Percentiles rank a stretch among this genome's conserved stretches.
These are phyloP conservation scores for Incumbomyces lentus DNA, from an alignment of 2,329 filamentous ascomycete species.

Conservation along the genomic window DNA sequence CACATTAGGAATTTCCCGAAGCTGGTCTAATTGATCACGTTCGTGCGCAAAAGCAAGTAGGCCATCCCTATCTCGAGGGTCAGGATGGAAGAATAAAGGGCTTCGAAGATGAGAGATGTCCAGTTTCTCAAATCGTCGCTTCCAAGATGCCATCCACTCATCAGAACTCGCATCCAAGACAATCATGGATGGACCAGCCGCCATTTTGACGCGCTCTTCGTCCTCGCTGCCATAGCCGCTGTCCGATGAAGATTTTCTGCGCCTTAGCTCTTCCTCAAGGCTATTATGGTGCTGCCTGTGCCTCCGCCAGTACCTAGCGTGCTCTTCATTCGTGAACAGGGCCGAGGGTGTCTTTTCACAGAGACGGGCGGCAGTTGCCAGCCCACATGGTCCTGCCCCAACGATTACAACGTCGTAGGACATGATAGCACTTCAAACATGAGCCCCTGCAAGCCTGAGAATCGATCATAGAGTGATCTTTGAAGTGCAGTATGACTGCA, in stretches of 20 bases:
- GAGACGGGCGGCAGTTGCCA: conserved; percentile 62
- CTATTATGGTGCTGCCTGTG: conserved; percentile 11
- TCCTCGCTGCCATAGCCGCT: conserved; percentile 1
- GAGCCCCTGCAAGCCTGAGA: no score
- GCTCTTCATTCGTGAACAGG: conserved; percentile 74
- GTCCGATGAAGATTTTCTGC: not conserved
- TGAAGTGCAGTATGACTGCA: no score
- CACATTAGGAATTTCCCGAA: conserved; percentile 61
- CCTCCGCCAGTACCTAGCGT: conserved; percentile 52
- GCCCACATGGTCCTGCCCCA: conserved; percentile 64
- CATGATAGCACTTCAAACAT: conserved; percentile 7
- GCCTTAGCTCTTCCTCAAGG: conserved; percentile 11
- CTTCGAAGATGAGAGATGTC: conserved; percentile 63
- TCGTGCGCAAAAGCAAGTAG: conserved; percentile 59
- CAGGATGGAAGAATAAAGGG: conserved; percentile 75
- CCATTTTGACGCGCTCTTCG: not conserved
- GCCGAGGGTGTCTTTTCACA: conserved; percentile 64
- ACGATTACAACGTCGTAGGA: conserved; percentile 56
- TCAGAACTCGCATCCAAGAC: conserved; percentile 57
- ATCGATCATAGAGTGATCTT: no score
- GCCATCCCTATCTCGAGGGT: conserved; percentile 64
- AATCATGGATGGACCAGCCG: conserved; percentile 37
- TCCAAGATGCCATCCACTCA: conserved; percentile 62
- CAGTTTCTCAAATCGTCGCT: conserved; percentile 55
- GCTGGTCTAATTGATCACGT: conserved; percentile 49